These are phyloP conservation scores for Pichia sp. DNA, from an alignment of 1,139 yeast species.

Conservation along the genomic window DNA sequence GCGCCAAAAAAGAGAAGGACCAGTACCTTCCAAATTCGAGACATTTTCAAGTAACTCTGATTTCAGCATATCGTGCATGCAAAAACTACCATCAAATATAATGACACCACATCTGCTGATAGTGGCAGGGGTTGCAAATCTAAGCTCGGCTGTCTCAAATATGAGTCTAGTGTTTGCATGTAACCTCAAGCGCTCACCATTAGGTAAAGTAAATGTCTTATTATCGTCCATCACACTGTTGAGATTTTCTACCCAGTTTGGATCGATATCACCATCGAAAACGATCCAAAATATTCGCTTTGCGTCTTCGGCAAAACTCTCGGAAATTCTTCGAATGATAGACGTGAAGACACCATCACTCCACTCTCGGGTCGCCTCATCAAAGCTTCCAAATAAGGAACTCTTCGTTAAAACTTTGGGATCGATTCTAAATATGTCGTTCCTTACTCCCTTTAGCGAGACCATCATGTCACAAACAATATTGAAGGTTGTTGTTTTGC, in stretches of 20 bases:
- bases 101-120: conserved; percentile 90
- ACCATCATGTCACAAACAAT: too few species aligned
- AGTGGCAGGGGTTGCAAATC: conserved; percentile 81
- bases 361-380: conserved; percentile 84
- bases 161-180: conserved; percentile 59
- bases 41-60: too few species aligned
- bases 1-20: too few species aligned
- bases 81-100: conserved; percentile 48
- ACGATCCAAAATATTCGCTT: conserved; percentile 65
- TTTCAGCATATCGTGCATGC: conserved; percentile 23
- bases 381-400: conserved; percentile 63
- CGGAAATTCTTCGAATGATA: conserved; percentile 52
- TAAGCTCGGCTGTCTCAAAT: conserved; percentile 69
- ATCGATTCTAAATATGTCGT: conserved; percentile 56
- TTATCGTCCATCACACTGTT: conserved; percentile 92
- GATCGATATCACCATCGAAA: conserved; percentile 92
- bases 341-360: conserved; percentile 79
- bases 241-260: conserved; percentile 87
- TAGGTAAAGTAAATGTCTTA: conserved; percentile 71
- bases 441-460: too few species aligned
- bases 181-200: conserved; percentile 74
- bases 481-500: conserved; percentile 61
- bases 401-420: conserved; percentile 69
- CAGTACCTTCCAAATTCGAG: too few species aligned
- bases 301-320: conserved; percentile 54